Conservation (phyloP, 495 filamentous ascomycete genomes). For the Aspergillus leporis region DNA sequence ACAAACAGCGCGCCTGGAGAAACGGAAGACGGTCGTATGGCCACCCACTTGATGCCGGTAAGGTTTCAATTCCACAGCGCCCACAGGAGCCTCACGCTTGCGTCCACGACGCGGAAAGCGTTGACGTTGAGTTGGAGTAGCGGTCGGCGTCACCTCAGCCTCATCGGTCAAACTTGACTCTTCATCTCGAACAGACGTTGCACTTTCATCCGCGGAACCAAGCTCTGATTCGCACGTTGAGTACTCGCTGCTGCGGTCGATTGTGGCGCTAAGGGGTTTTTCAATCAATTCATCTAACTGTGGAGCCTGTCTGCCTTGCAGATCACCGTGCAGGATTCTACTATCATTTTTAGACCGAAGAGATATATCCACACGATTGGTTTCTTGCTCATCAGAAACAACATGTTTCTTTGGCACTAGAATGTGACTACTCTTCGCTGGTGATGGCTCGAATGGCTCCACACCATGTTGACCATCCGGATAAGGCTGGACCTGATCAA, state of each 20-base stretch:
- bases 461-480: slow-evolving; percentile 41
- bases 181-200: slow-evolving; percentile 46
- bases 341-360: slow-evolving; percentile 60
- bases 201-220: slow-evolving; percentile 56
- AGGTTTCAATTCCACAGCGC: slow-evolving; percentile 93
- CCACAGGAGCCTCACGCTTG: slow-evolving; percentile 61
- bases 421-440: slow-evolving; percentile 35
- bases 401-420: slow-evolving; percentile 34
- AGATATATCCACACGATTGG: slow-evolving; percentile 59
- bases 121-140: slow-evolving; percentile 49
- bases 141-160: slow-evolving; percentile 60
- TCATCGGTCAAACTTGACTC: slow-evolving; percentile 58
- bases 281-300: slow-evolving; percentile 35
- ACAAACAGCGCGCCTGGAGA: slow-evolving; percentile 91
- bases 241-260: slow-evolving; percentile 40
- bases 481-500: slow-evolving; percentile 45
- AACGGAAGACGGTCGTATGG: slow-evolving; percentile 93
- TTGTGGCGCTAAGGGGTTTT: slow-evolving; percentile 36
- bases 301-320: slow-evolving; percentile 40
- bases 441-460: slow-evolving; percentile 35
- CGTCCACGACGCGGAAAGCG: slow-evolving; percentile 36
- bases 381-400: slow-evolving; percentile 35
- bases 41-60: slow-evolving; percentile 97
- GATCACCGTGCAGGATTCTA: slow-evolving; percentile 61
- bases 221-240: slow-evolving; percentile 62